Evolutionary conservation across 441 rosid species (phyloP), one percentile per base, ranked within the genome.

Genomic region (Cnidoscolus chayamansa): DNA sequence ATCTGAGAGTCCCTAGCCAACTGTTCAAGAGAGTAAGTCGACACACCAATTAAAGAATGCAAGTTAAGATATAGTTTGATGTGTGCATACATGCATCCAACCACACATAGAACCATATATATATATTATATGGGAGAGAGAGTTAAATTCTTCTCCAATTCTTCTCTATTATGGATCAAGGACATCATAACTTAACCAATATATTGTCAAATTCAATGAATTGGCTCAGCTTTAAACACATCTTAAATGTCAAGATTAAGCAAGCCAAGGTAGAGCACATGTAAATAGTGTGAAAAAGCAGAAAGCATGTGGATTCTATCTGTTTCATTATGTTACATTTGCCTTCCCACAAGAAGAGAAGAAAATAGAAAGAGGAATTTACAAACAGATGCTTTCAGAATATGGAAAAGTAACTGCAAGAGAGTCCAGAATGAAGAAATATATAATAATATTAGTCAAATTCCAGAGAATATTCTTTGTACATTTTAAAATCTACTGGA

Each of bases 241-340:
- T 61, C 50, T 65, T 53, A 74, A 15, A 20, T 25, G 8, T 53
- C 30, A 67, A 25, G 72, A 67, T 37, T n/a, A 37, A 16, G 35
- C 4, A 71, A 64, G 43, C 58, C 17, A 47, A 17, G 2, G 16
- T 1, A 48, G 10, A 63, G 17, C 15, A 50, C 58, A 58, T 12
- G 56, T 16, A 13, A 55, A 48, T 13, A 13, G 7, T n/a, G 31
- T 13, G 45, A n/a, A 63, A 13, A 63, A 60, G 30, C 63, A 53
- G 53, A 60, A 37, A 37, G 10, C 59, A 54, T 19, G 5, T 10
- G 1, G 48, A 6, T 57, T 25, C 48, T 4, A 15, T 37, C 15
- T 47, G 9, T 35, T 65, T 6, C 40, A 45, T 65, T 48, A 65
- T 45, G 17, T 48, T 31, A 4, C 17, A 65, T 12, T 17, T 65